Evolutionary conservation across 2,329 filamentous ascomycete species (phyloP).

Genomic region (Colletotrichum paranaense): DNA sequence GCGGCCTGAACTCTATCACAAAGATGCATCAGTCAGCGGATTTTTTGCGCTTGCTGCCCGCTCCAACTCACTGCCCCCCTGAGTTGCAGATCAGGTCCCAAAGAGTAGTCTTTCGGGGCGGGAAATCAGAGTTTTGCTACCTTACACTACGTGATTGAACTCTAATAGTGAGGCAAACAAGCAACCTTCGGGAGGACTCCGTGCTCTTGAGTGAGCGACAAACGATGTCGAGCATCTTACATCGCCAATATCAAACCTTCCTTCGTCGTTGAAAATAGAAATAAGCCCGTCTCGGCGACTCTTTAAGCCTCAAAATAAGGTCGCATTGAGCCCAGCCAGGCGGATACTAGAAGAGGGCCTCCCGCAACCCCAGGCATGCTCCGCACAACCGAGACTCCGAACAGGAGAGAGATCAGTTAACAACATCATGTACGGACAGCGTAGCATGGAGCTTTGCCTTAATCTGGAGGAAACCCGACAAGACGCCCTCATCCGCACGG

Average conservation of each 20-base stretch:
- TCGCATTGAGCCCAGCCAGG: not conserved
- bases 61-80: not conserved
- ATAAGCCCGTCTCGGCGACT: not conserved
- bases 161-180: not conserved
- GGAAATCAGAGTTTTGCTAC: not conserved
- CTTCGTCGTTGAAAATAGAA: not conserved
- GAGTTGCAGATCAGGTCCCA: conserved; percentile 9
- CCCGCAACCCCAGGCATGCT: not conserved
- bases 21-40: conserved; percentile 9
- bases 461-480: not conserved
- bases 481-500: conserved; percentile 4
- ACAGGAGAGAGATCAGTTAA: not conserved
- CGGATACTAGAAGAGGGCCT: not conserved
- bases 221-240: not conserved
- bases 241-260: not conserved
- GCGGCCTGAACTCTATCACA: conserved; percentile 15
- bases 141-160: conserved; percentile 3
- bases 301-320: conserved; percentile 12
- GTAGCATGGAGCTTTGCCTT: not conserved
- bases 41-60: no score
- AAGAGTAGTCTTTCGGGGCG: not conserved
- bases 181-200: not conserved
- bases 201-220: not conserved
- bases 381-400: conserved; percentile 2
- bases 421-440: not conserved